Conservation (phyloP, 257 asterid genomes). For the Apocynum venetum region DNA sequence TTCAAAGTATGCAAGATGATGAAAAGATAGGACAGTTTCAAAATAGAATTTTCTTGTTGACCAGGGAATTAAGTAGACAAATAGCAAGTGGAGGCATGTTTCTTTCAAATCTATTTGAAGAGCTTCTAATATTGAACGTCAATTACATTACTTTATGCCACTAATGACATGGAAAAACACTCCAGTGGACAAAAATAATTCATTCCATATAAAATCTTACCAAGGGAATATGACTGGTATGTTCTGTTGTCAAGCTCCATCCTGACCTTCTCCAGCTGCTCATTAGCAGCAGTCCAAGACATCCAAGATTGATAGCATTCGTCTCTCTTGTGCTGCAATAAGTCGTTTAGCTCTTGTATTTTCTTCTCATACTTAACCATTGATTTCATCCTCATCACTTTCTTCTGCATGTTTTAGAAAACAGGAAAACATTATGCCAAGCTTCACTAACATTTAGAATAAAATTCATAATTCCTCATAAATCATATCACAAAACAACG, state of each 20-base stretch:
- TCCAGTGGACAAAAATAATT: neutral
- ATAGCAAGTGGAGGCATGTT: neutral
- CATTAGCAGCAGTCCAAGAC: constrained; percentile 80
- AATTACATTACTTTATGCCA: neutral
- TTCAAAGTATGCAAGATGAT: neutral
- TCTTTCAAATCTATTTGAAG: neutral
- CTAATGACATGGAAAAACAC: neutral
- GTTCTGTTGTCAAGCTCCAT: constrained; percentile 91
- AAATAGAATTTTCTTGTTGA: neutral
- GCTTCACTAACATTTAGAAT: neutral
- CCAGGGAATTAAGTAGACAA: neutral
- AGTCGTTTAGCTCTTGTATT: constrained; percentile 64
- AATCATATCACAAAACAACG: no score
- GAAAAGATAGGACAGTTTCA: neutral
- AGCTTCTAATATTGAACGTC: neutral
- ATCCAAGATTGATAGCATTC: constrained; percentile 98
- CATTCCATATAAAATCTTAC: constrained; percentile 34
- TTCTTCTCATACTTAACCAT: constrained; percentile 73
- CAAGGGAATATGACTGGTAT: constrained; percentile 67
- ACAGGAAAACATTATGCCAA: constrained; percentile 5
- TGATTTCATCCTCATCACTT: constrained; percentile 41
- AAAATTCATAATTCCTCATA: no score
- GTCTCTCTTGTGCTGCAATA: constrained; percentile 70
- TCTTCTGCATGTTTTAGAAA: constrained; percentile 50
- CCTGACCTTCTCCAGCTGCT: constrained; percentile 73